Conservation (phyloP, 1,284 basidiomycete species). For the Ceratobasidium sp. region DNA sequence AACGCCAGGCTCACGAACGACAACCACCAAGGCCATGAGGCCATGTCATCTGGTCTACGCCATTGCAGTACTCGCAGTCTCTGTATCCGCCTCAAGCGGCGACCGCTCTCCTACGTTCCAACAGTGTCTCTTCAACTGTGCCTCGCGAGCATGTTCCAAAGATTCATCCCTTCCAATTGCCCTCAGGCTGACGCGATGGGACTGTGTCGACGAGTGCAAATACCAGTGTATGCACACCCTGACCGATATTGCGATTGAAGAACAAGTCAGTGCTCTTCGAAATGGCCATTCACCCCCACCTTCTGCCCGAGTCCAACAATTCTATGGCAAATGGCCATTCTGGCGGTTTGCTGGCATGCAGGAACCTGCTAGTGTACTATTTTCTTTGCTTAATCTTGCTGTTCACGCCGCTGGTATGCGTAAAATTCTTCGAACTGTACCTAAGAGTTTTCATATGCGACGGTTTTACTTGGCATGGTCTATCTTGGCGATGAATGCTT, state of each 20-base stretch:
- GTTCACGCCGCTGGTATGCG: constrained; percentile 70
- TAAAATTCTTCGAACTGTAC: constrained; percentile 63
- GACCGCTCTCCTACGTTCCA: constrained; percentile 67
- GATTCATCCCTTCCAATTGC: constrained; percentile 62
- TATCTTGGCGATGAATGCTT: constrained; percentile 84
- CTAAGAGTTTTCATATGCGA: constrained; percentile 73
- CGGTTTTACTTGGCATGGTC: constrained; percentile 76
- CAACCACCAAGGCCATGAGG: constrained; percentile 14
- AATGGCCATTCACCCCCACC: constrained; percentile 21
- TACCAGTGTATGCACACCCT: constrained; percentile 89
- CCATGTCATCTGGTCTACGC: constrained; percentile 7
- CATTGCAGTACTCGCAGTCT: neutral
- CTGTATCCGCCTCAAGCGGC: constrained; percentile 61
- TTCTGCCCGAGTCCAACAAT: constrained; percentile 69
- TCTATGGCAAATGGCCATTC: constrained; percentile 98
- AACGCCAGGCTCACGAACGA: neutral
- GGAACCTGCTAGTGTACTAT: constrained; percentile 92
- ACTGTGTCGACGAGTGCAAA: constrained; percentile 87
- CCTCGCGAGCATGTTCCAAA: constrained; percentile 24
- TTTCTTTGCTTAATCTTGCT: constrained; percentile 86
- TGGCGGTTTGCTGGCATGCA: constrained; percentile 87
- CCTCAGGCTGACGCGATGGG: constrained; percentile 64
- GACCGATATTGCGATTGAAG: constrained; percentile 68
- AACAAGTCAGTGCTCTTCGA: constrained; percentile 23
- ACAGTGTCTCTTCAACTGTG: constrained; percentile 63